Conservation (phyloP, 768 basidiomycete genomes). For the Mycena alexandri region DNA sequence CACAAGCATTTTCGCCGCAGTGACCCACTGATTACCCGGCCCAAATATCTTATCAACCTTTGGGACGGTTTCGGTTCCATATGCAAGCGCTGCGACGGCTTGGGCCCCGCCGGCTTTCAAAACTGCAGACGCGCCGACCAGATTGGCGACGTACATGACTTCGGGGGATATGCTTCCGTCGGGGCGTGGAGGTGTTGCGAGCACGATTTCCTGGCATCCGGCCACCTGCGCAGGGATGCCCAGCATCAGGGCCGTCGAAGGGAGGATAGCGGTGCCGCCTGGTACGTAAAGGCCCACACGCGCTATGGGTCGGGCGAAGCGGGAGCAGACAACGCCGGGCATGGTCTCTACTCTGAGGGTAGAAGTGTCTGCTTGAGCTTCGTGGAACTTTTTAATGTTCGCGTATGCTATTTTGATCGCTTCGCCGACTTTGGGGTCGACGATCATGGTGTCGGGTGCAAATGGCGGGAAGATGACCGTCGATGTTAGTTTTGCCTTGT, state of each 20-base stretch:
- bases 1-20: conserved; percentile 98
- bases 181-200: conserved; percentile 95
- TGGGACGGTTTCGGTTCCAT: conserved; percentile 94
- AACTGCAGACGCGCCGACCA: conserved; percentile 91
- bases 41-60: conserved; percentile 99
- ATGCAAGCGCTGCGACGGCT: conserved; percentile 95
- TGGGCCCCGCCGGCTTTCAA: conserved; percentile 97
- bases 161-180: conserved; percentile 97
- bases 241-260: conserved; percentile 97
- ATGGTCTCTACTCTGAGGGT: conserved; percentile 92
- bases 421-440: conserved; percentile 73
- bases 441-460: conserved; percentile 68
- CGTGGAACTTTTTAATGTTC: conserved; percentile 94
- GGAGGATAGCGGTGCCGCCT: conserved; percentile 95
- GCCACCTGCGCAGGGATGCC: conserved; percentile 98
- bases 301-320: conserved; percentile 95
- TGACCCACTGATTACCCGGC: conserved; percentile 99
- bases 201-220: conserved; percentile 90
- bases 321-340: conserved; percentile 96
- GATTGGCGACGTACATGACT: conserved; percentile 95
- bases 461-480: conserved; percentile 87
- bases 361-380: conserved; percentile 81
- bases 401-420: conserved; percentile 93
- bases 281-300: conserved; percentile 98
- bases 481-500: conserved; percentile 78